Evolutionary conservation across 257 asterid genomes (phyloP), one percentile per base, ranked within the genome.

Genomic region (Lantana camara): DNA sequence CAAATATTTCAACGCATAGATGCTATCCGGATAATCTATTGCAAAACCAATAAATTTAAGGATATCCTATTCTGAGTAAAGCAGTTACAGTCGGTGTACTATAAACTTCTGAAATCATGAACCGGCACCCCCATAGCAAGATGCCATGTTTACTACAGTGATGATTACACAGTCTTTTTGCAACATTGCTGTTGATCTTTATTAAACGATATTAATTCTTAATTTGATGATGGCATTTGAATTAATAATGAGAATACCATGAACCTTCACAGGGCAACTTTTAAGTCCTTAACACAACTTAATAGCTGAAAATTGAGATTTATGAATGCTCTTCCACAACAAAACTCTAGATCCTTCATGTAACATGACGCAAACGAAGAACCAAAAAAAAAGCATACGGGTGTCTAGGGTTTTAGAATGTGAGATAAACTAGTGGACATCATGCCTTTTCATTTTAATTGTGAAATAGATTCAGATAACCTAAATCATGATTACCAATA

Each of bases 401-500:
- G 13, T 41, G 46, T 15, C 4, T 44, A n/a, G 22, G 12, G 11
- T 15, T 15, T n/a, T 15, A 27, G 38, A 71, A 22, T 13, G 17
- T 44, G n/a, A 52, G 46, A 2, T 22, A 27, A 23, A 51, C 29
- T 42, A 20, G 15, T 58, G 48, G 54, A 37, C 24, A 46, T 17
- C 64, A 57, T 23, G 22, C 1, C 23, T 60, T 23, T 12, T 47
- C 9, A 23, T 47, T 55, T 37, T 17, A 56, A 9, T 27, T 46
- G n/a, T 55, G 40, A 12, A 55, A 12, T 19, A 42, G 24, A 62
- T 45, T 19, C 66, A 58, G 17, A 51, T 7, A 15, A 12, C 60
- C 23, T 15, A 24, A 63, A 45, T 20, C 21, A 57, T 13, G 4
- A 40, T 45, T 14, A 21, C 50, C 47, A 49, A n/a, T 63, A 24